These are phyloP conservation scores for Isoetes taiwanensis DNA, from an alignment of 75 land plant species.

Conservation along the genomic window DNA sequence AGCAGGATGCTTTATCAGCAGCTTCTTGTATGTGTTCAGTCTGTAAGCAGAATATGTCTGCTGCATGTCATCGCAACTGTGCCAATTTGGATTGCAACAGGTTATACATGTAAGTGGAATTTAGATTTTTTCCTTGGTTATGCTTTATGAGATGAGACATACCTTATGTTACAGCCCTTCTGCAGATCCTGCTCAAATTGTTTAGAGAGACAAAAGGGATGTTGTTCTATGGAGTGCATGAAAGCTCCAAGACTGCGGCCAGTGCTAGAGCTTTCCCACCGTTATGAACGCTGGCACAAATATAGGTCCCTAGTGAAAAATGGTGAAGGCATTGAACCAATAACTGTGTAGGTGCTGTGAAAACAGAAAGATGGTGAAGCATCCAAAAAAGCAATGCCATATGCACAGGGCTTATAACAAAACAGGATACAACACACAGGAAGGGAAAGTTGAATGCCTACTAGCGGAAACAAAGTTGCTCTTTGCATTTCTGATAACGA, in stretches of 20 bases:
- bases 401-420: no score
- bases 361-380: no score
- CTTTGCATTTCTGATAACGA: no score
- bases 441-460: no score
- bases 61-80: constrained; percentile 73
- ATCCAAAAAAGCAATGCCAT: no score
- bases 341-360: no score
- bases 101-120: constrained; percentile 56
- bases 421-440: no score
- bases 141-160: neutral
- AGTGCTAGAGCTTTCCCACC: constrained; percentile 28
- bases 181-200: constrained; percentile 51
- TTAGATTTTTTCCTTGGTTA: neutral
- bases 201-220: constrained; percentile 35
- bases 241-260: constrained; percentile 64
- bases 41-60: constrained; percentile 38
- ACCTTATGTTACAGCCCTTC: neutral
- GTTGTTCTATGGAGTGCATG: constrained; percentile 51
- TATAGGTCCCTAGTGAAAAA: constrained; percentile 27
- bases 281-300: constrained; percentile 65
- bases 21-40: constrained; percentile 48
- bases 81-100: constrained; percentile 84
- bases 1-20: neutral
- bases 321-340: no score
- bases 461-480: no score